Percentiles rank a stretch among this genome's conserved stretches.
These are phyloP conservation scores for Tulasnella sp. DNA, from an alignment of 768 basidiomycete genomes.

Conservation along the genomic window DNA sequence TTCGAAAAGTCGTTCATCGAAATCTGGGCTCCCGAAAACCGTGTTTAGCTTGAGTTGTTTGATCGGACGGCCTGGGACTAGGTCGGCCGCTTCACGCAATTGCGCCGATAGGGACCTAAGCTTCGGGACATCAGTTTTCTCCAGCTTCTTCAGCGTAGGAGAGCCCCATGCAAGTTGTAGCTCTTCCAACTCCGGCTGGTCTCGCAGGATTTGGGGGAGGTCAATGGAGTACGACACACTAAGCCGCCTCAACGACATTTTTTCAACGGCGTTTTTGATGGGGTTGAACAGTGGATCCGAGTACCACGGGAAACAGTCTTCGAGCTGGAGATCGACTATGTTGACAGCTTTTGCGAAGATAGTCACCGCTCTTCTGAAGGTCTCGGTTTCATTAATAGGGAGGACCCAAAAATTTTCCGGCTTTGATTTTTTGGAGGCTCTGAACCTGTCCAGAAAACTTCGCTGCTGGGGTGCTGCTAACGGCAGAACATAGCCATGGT, in stretches of 20 bases:
- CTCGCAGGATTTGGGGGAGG: background rate
- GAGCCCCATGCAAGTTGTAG: background rate
- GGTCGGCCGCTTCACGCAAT: background rate
- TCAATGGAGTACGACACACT: background rate
- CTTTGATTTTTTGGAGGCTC: background rate
- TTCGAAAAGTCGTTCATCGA: background rate
- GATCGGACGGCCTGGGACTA: background rate
- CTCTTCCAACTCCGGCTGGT: background rate
- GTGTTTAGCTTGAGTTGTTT: background rate
- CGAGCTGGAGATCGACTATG: background rate
- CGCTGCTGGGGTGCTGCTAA: no score
- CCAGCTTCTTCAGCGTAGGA: background rate
- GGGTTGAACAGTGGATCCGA: background rate
- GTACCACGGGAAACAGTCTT: background rate
- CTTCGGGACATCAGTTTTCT: background rate
- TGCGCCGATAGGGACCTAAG: background rate
- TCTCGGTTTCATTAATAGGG: background rate
- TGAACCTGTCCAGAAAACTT: background rate
- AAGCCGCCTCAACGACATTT: background rate
- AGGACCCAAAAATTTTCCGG: no score
- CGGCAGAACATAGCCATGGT: background rate
- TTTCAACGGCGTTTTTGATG: background rate
- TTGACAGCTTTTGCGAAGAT: background rate
- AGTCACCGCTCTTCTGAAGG: background rate
- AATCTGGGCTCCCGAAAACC: background rate